phyloP scores from a whole-genome alignment of 805 yeast genomes.

The Debaryomyces tyrocola region DNA sequence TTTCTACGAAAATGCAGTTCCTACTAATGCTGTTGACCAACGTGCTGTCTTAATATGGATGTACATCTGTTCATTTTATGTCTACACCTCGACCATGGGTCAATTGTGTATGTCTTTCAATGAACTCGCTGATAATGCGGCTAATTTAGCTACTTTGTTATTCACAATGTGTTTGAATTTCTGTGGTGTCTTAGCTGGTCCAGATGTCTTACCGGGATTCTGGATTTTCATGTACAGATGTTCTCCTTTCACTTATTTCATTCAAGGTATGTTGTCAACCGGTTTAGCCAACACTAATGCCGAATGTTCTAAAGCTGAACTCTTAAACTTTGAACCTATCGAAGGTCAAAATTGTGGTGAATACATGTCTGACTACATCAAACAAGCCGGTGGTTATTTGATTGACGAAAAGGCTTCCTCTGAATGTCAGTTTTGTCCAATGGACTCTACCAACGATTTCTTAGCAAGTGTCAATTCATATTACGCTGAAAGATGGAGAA shows the following conservation, averaged over 20 bases:
- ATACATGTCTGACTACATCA: slow-evolving; percentile 30
- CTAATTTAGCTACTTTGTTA: slow-evolving; percentile 27
- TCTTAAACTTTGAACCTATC: slow-evolving; percentile 19
- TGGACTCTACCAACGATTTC: slow-evolving; percentile 56
- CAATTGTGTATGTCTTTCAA: slow-evolving; percentile 29
- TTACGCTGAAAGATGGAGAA: slow-evolving; percentile 63
- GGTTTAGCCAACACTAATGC: slow-evolving; percentile 37
- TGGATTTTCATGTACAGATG: slow-evolving; percentile 78
- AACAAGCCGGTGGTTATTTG: slow-evolving; percentile 48
- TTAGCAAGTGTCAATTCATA: slow-evolving; percentile 47
- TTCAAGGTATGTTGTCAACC: slow-evolving; percentile 48
- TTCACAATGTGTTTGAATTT: slow-evolving; percentile 35
- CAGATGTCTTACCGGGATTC: slow-evolving; percentile 30
- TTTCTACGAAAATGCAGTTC: slow-evolving; percentile 49
- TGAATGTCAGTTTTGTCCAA: slow-evolving; percentile 61
- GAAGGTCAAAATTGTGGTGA: slow-evolving; percentile 22
- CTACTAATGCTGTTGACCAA: slow-evolving; percentile 36
- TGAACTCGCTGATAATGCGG: slow-evolving; percentile 35
- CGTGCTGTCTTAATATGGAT: slow-evolving; percentile 43
- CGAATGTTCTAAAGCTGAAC: slow-evolving; percentile 28
- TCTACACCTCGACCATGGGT: slow-evolving; percentile 28
- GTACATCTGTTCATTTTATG: slow-evolving; percentile 21
- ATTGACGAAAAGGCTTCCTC: slow-evolving; percentile 44
- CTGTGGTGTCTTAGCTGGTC: slow-evolving; percentile 37
- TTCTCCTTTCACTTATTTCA: slow-evolving; percentile 64